phyloP scores from a whole-genome alignment of 2,329 filamentous ascomycete species.

The Pseudogymnoascus sp. region DNA sequence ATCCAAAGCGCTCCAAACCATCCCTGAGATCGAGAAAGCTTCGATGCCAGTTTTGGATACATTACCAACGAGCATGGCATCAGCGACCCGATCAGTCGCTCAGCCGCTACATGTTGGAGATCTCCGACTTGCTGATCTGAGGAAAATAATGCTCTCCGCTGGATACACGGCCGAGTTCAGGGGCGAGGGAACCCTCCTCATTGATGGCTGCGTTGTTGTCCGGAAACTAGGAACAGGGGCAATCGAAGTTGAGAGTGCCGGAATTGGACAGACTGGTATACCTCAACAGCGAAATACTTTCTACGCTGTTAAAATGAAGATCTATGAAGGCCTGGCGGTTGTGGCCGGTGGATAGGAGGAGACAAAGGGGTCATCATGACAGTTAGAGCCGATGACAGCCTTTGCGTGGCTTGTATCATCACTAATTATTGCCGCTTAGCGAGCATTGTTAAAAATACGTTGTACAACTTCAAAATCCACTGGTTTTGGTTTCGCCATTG shows the following conservation, averaged over 20 bases:
- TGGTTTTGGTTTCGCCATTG: background rate
- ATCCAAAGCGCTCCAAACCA: constrained; percentile 10
- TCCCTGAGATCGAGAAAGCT: constrained; percentile 14
- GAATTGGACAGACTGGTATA: constrained; percentile 34
- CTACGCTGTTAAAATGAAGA: constrained; percentile 78
- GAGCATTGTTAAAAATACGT: constrained; percentile 1
- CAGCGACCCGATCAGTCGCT: constrained; percentile 65
- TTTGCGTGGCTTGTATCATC: background rate
- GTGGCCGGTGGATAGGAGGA: constrained; percentile 50
- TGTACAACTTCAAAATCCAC: constrained; percentile 4
- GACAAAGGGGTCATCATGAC: background rate
- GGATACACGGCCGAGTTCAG: constrained; percentile 87
- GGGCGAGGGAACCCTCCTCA: constrained; percentile 82
- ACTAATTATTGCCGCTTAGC: constrained; percentile 8
- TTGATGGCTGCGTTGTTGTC: constrained; percentile 82
- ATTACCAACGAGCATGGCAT: constrained; percentile 51
- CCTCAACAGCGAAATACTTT: constrained; percentile 56
- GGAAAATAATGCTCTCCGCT: constrained; percentile 69
- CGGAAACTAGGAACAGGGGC: constrained; percentile 78
- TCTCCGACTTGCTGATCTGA: constrained; percentile 75
- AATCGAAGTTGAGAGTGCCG: constrained; percentile 79
- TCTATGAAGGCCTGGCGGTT: constrained; percentile 89
- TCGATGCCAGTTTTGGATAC: constrained; percentile 34
- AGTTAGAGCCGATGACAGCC: background rate
- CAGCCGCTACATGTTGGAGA: constrained; percentile 94